Evolutionary conservation across 78 protist species (phyloP), one percentile per base, ranked within the genome.

Genomic region (Dictyostelium purpureum): DNA sequence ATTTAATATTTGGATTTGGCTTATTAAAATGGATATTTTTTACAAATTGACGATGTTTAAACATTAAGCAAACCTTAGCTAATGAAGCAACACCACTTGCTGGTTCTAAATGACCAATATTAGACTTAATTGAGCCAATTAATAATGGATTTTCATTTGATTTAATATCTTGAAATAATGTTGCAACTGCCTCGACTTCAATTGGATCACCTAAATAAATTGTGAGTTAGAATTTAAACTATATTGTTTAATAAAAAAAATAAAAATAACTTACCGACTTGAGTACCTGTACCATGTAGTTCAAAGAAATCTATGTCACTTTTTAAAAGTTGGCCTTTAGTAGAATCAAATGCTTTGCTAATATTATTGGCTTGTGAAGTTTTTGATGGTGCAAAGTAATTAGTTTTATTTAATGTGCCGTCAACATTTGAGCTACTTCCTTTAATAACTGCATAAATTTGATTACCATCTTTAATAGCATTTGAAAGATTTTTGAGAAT

Each of bases 91-190:
- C 42, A 61, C 94, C 97, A 26, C 94, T 79, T 10, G 96, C 96
- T 24, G 71, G 7, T 77, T 96, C 98, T n/a, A 79, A 16, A 71
- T 96, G 98, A 38, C 98, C 98, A 28, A 88, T 61, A 69, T 87
- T 83, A 10, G 94, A 51, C 57, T 96, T 96, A n/a, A 87, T 77
- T 2, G 69, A 9, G 63, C 96, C 96, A 10, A 96, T 47, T 6
- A 31, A 26, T 28, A 76, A 47, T 38, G 90, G 87, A 19, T 9
- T 49, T 31, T 49, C 75, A 18, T 31, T 47, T 28, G 81, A 42
- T 10, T 47, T 47, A 5, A 24, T 21, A 2, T 52, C 67, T 16
- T 54, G 75, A 16, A 94, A 26, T 2, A 85, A 35, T 14, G 4
- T 26, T 21, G 77, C 47, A n/a, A 95, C 45, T 12, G 96, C 83